Evolutionary conservation across 495 filamentous ascomycete genomes (phyloP).

Genomic region (Penicillium canariense): DNA sequence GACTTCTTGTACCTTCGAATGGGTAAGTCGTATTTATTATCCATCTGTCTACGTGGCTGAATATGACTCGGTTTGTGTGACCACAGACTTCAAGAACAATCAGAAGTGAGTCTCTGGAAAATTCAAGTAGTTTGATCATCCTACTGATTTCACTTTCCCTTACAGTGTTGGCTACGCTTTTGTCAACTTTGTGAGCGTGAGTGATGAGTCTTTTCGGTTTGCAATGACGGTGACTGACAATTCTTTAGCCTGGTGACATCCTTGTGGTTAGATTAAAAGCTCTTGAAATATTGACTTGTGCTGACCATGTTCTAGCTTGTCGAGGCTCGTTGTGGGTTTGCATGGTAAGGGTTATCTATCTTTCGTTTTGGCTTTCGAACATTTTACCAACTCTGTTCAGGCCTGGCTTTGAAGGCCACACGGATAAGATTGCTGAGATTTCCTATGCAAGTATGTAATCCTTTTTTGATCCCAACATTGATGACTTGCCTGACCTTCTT

Average conservation of each 20-base stretch:
- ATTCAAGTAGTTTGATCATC: not conserved
- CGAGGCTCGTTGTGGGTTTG: conserved; percentile 62
- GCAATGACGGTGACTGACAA: conserved; percentile 17
- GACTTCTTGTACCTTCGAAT: conserved; percentile 97
- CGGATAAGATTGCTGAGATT: conserved; percentile 80
- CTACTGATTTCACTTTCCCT: conserved; percentile 26
- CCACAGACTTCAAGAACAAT: conserved; percentile 73
- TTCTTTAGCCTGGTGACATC: conserved; percentile 63
- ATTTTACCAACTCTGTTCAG: no score
- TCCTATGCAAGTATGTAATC: conserved; percentile 82
- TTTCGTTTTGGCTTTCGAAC: no score
- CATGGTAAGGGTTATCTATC: no score
- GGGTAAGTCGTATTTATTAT: conserved; percentile 40
- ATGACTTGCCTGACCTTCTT: conserved; percentile 16
- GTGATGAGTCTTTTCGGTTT: conserved; percentile 19
- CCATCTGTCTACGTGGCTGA: conserved; percentile 71
- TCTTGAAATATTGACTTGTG: not conserved
- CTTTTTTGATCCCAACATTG: conserved; percentile 10
- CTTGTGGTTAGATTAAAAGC: conserved; percentile 53
- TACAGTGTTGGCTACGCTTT: conserved; percentile 94
- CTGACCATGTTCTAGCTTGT: conserved; percentile 63
- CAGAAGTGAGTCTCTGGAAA: conserved; percentile 65
- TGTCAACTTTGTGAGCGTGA: conserved; percentile 86
- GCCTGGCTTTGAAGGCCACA: conserved; percentile 69
- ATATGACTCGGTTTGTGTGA: conserved; percentile 61